phyloP scores from a whole-genome alignment of 1,284 basidiomycete species.

The Agaricales sp. region DNA sequence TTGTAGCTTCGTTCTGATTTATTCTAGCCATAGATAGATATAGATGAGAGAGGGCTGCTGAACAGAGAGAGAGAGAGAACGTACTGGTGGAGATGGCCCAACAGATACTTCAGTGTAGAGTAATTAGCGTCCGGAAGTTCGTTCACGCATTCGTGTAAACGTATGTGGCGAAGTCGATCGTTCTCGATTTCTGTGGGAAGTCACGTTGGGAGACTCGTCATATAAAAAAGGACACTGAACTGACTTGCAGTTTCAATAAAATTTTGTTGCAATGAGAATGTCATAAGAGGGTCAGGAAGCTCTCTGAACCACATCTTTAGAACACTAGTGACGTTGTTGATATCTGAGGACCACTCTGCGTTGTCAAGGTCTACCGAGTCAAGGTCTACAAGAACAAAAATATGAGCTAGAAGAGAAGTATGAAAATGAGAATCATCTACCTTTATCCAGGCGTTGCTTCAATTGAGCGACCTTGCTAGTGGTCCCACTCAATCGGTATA shows the following conservation, averaged over 20 bases:
- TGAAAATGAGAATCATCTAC: slow-evolving; percentile 43
- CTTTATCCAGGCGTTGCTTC: slow-evolving; percentile 80
- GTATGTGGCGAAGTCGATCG: slow-evolving; percentile 86
- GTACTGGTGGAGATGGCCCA: slow-evolving; percentile 88
- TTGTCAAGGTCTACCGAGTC: slow-evolving; percentile 77
- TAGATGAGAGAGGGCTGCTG: background rate
- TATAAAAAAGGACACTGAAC: slow-evolving; percentile 20
- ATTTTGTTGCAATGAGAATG: slow-evolving; percentile 73
- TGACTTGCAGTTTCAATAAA: slow-evolving; percentile 94
- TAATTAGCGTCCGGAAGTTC: slow-evolving; percentile 98
- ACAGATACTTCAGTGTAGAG: slow-evolving; percentile 91
- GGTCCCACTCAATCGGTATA: slow-evolving; percentile 91
- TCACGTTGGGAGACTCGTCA: slow-evolving; percentile 5
- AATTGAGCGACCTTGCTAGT: slow-evolving; percentile 81
- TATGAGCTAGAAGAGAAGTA: background rate
- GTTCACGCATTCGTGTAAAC: slow-evolving; percentile 94
- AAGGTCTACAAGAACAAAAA: slow-evolving; percentile 47
- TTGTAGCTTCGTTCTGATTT: slow-evolving; percentile 61
- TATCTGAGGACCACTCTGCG: slow-evolving; percentile 88
- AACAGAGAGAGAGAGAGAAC: slow-evolving; percentile 13
- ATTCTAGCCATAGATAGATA: slow-evolving; percentile 52
- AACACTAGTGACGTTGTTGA: slow-evolving; percentile 91
- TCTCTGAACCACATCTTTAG: slow-evolving; percentile 97
- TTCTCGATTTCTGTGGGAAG: slow-evolving; percentile 73
- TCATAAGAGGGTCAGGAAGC: slow-evolving; percentile 90